Evolutionary conservation across 345 rosid species (phyloP).

Genomic region (Arabis hirsuta): DNA sequence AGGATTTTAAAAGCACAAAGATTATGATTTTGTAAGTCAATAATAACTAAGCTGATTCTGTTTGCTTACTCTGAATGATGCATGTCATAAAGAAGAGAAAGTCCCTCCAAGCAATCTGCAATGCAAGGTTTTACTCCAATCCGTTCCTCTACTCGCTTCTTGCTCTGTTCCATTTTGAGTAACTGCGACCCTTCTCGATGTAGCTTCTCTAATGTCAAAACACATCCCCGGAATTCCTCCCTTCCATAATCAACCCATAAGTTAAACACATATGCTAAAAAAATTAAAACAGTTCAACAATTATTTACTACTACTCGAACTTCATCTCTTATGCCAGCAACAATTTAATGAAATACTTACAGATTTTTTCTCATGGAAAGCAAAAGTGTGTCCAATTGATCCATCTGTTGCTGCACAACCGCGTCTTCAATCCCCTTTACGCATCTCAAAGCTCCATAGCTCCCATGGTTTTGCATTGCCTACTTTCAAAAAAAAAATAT

Average conservation of each 20-base stretch:
- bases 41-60: conserved; percentile 9
- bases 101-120: conserved; percentile 75
- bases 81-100: conserved; percentile 67
- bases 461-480: conserved; percentile 58
- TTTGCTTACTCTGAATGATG: conserved; percentile 67
- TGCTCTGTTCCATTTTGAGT: conserved; percentile 52
- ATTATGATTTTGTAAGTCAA: conserved; percentile 1
- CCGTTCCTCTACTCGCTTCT: conserved; percentile 55
- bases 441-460: conserved; percentile 58
- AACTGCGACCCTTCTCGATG: conserved; percentile 59
- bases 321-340: neutral
- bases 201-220: conserved; percentile 58
- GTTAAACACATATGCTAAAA: neutral
- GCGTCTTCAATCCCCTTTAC: conserved; percentile 61
- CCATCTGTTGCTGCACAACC: conserved; percentile 70
- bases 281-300: neutral
- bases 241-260: conserved; percentile 40
- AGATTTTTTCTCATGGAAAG: conserved; percentile 60
- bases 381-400: conserved; percentile 60
- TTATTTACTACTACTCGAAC: conserved; percentile 1
- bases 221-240: conserved; percentile 64
- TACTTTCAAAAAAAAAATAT: conserved; percentile 19
- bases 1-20: neutral
- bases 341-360: conserved; percentile 45
- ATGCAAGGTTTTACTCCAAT: conserved; percentile 76